Percentiles rank a stretch among this genome's conserved stretches.
Conservation (phyloP, 805 yeast species). For the Brettanomyces sp. region DNA sequence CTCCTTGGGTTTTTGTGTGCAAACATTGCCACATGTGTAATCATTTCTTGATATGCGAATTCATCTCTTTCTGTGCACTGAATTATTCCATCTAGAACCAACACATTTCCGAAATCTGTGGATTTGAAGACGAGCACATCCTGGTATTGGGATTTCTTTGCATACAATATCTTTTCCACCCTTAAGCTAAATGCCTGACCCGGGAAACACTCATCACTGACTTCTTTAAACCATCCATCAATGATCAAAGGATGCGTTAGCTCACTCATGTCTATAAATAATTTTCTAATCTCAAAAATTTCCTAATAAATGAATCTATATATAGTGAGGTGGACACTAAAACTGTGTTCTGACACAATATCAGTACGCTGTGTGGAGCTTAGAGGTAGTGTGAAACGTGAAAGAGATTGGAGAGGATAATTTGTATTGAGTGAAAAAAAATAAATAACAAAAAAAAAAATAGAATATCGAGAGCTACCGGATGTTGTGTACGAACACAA, state of each 20-base stretch:
- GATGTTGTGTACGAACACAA: no score
- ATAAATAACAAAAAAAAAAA: no score
- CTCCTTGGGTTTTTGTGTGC: conserved; percentile 65
- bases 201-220: conserved; percentile 62
- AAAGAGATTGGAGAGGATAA: no score
- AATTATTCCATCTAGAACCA: conserved; percentile 81
- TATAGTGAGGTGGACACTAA: no score
- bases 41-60: conserved; percentile 89
- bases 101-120: conserved; percentile 72
- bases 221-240: conserved; percentile 80
- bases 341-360: no score
- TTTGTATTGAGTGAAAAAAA: no score
- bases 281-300: no score
- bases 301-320: no score
- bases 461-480: no score
- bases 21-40: conserved; percentile 73
- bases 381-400: no score
- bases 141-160: conserved; percentile 63
- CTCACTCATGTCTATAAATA: no score
- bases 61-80: conserved; percentile 92
- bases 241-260: conserved; percentile 39
- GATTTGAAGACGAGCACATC: conserved; percentile 76
- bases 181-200: conserved; percentile 76
- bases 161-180: conserved; percentile 57
- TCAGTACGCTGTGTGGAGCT: no score